Base-by-base conservation (phyloP, 176 grass and related monocot species). In the Aegilops tauschii region DNA sequence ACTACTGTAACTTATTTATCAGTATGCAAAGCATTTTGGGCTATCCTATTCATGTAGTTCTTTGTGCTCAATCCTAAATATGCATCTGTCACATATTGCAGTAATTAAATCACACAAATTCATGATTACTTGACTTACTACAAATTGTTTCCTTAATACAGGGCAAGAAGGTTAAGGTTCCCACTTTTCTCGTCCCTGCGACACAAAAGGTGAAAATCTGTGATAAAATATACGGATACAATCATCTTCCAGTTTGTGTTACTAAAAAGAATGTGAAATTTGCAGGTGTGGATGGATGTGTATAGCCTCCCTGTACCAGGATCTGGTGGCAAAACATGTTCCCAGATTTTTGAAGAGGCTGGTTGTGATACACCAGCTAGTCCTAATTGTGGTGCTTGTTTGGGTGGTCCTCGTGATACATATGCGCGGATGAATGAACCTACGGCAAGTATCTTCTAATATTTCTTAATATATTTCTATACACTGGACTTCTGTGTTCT, bases 271-370 rank as follows among this genome's bases (percentile, higher is more conserved):
- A 29, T 58, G 13, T 78, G 4, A 32, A 20, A 88, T 78, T 83
- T 89, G 54, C 78, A 98, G 97, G 97, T 98, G 30, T 98, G 97
- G 94, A 90, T 98, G 82, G 97, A 98, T 73, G 4, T 96, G 76
- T 96, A 98, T 84, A 83, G 84, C 30, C 90, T 98, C 28, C 89
- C 82, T 2, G 90, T 98, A 49, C 97, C 94, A 65, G 92, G 90
- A 68, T 88, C 92, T 68, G 94, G 91, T 75, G 91, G 88, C 29
- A 94, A 92, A 88, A 98, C 96, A 77, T 98, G 96, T 69, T 89
- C 93, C 84, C 90, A 98, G 81, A 95, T 98, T 84, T 98, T 98
- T 82, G 93, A 98, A 69, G 93, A 95, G 78, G 96, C 93, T 89
- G 96, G 96, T 77, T 98, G 96, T 47, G 96, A 98, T 77, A 89